Percentiles rank a stretch among this genome's conserved stretches.
These are phyloP conservation scores for Colletotrichum tabaci DNA, from an alignment of 2,329 filamentous ascomycete species.

Conservation along the genomic window DNA sequence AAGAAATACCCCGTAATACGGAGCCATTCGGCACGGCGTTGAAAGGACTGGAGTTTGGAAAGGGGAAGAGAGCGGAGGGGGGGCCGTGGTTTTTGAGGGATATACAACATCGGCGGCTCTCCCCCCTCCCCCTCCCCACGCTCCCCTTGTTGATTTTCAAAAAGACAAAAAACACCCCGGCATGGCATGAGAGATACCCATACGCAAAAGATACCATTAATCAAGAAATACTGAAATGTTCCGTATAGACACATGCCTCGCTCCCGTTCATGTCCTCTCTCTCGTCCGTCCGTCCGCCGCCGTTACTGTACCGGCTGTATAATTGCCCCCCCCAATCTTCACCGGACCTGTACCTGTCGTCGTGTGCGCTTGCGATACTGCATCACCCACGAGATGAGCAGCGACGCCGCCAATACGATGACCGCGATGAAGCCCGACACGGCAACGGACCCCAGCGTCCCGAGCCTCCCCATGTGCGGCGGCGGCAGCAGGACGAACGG, in stretches of 20 bases:
- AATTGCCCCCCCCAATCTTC: not conserved
- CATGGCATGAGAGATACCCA: constrained; percentile 26
- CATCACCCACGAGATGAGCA: constrained; percentile 2
- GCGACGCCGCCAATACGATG: not conserved
- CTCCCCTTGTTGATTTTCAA: not conserved
- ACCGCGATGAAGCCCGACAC: constrained; percentile 9
- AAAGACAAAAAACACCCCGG: constrained; percentile 3
- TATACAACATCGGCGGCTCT: not conserved
- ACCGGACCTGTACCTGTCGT: not conserved
- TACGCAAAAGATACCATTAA: constrained; percentile 25
- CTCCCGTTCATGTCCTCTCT: no score
- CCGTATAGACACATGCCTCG: not conserved
- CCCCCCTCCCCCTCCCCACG: not conserved
- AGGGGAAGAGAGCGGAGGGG: no score
- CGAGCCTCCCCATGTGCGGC: constrained; percentile 20
- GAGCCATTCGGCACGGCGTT: constrained; percentile 19
- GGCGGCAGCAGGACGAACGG: constrained; percentile 11
- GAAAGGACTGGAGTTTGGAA: not conserved
- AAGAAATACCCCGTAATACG: not conserved
- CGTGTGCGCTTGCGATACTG: not conserved
- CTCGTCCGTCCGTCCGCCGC: not conserved
- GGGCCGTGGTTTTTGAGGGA: not conserved
- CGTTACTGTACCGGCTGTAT: not conserved
- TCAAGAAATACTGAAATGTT: not conserved
- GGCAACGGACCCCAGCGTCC: constrained; percentile 17